Percentiles rank a stretch among this genome's conserved stretches.
These are phyloP conservation scores for Stenogyne calaminthoides DNA, from an alignment of 305 asterid species.

Conservation along the genomic window DNA sequence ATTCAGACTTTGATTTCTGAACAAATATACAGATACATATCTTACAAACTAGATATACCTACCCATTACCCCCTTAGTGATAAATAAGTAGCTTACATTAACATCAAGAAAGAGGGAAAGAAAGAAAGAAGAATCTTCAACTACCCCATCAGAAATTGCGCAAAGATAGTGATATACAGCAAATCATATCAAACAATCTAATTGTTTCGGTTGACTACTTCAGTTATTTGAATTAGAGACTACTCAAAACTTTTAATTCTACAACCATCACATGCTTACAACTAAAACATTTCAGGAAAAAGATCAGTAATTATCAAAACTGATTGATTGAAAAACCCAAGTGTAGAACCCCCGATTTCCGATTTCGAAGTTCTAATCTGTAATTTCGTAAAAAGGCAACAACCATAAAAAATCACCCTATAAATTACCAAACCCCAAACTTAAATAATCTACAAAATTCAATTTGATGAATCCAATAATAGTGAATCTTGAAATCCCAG, in stretches of 20 bases:
- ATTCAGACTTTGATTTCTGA: constrained; percentile 8
- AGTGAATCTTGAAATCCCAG: constrained; percentile 25
- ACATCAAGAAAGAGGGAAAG: constrained; percentile 1
- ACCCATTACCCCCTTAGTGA: neutral
- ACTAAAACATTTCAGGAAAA: too few relatives aligned
- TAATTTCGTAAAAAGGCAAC: constrained; percentile 6
- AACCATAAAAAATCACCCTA: constrained; percentile 26
- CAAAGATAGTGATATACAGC: neutral
- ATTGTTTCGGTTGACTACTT: neutral
- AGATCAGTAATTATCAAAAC: neutral
- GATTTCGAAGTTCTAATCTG: constrained; percentile 20
- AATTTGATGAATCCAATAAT: constrained; percentile 19
- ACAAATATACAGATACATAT: neutral
- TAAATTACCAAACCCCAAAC: neutral
- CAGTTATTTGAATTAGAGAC: neutral
- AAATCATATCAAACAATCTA: constrained; percentile 5
- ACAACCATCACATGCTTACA: too few relatives aligned
- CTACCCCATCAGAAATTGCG: constrained; percentile 14
- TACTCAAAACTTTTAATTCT: neutral
- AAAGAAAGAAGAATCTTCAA: neutral
- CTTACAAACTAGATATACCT: neutral
- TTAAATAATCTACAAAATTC: neutral
- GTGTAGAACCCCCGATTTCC: constrained; percentile 2
- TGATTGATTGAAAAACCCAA: neutral
- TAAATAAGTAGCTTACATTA: neutral